Evolutionary conservation across 176 grass and related monocot genomes (phyloP).

Genomic region (Dactylis glomerata): DNA sequence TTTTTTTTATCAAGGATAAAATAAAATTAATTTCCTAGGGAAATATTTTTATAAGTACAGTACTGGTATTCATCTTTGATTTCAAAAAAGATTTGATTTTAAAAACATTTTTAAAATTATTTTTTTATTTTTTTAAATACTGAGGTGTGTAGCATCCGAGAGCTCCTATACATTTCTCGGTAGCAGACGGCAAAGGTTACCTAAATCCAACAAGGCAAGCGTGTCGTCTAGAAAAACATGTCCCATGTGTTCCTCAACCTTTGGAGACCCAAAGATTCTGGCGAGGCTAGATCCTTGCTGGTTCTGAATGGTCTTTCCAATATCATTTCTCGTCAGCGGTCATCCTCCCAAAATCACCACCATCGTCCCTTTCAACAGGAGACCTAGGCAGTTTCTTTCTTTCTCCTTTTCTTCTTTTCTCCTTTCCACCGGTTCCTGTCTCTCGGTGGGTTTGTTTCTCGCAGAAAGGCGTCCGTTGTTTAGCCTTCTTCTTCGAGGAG

Average conservation of each 20-base stretch:
- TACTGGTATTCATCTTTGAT: too few species aligned
- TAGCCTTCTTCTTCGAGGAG: neutral
- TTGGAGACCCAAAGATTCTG: neutral
- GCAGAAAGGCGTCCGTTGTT: slow-evolving; percentile 1
- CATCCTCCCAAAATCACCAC: neutral
- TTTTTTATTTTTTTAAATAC: too few species aligned
- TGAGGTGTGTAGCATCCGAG: too few species aligned
- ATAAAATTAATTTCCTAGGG: too few species aligned
- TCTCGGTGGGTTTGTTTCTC: neutral
- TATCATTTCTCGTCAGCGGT: neutral
- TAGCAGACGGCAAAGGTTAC: neutral
- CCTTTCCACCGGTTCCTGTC: neutral
- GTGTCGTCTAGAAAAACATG: neutral
- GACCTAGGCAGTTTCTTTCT: neutral
- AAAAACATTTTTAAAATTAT: too few species aligned
- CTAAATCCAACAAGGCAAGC: neutral
- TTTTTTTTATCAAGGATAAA: too few species aligned
- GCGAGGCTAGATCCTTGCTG: neutral
- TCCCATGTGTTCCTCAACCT: neutral
- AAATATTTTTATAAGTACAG: too few species aligned
- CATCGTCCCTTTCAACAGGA: neutral
- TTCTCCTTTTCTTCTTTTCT: neutral
- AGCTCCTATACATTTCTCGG: neutral
- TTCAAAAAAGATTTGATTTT: too few species aligned
- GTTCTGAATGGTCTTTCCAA: neutral